Percentiles rank a stretch among this genome's conserved stretches.
These are phyloP conservation scores for Linaria vulgaris DNA, from an alignment of 257 asterid genomes.

Conservation along the genomic window DNA sequence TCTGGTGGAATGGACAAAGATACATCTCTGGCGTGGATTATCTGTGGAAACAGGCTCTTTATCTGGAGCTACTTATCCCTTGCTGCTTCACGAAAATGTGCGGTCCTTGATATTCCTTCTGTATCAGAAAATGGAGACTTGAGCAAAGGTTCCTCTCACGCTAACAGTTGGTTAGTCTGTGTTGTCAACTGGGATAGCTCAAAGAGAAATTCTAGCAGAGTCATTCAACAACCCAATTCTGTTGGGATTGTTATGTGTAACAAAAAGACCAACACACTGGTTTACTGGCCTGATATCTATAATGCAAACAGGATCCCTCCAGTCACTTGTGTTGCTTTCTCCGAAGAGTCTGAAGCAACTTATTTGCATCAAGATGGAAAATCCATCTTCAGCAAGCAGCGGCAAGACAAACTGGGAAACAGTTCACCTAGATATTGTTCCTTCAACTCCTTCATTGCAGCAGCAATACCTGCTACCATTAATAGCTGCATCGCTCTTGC, in stretches of 20 bases:
- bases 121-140: slow-evolving; percentile 39
- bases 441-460: slow-evolving; percentile 72
- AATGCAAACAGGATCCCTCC: slow-evolving; percentile 44
- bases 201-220: slow-evolving; percentile 38
- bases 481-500: slow-evolving; percentile 70
- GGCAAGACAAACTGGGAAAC: slow-evolving; percentile 36
- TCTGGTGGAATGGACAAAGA: slow-evolving; percentile 92
- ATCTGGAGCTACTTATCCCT: slow-evolving; percentile 74
- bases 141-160: slow-evolving; percentile 36
- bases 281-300: slow-evolving; percentile 78
- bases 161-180: slow-evolving; percentile 67
- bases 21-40: slow-evolving; percentile 77
- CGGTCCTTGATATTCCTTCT: slow-evolving; percentile 59
- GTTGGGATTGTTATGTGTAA: slow-evolving; percentile 75
- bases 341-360: slow-evolving; percentile 42
- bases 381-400: slow-evolving; percentile 38
- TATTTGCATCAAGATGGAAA: slow-evolving; percentile 35
- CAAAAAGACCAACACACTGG: slow-evolving; percentile 46
- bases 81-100: slow-evolving; percentile 61
- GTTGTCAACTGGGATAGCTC: slow-evolving; percentile 64
- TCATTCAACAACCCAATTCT: slow-evolving; percentile 46
- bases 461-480: slow-evolving; percentile 47
- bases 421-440: slow-evolving; percentile 36
- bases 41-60: slow-evolving; percentile 61
- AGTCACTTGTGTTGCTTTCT: slow-evolving; percentile 43